A percentile compares a stretch with the other conserved stretches of the same genome.
These are phyloP conservation scores for Penicillium canariense DNA, from an alignment of 495 filamentous ascomycete genomes.

Conservation along the genomic window DNA sequence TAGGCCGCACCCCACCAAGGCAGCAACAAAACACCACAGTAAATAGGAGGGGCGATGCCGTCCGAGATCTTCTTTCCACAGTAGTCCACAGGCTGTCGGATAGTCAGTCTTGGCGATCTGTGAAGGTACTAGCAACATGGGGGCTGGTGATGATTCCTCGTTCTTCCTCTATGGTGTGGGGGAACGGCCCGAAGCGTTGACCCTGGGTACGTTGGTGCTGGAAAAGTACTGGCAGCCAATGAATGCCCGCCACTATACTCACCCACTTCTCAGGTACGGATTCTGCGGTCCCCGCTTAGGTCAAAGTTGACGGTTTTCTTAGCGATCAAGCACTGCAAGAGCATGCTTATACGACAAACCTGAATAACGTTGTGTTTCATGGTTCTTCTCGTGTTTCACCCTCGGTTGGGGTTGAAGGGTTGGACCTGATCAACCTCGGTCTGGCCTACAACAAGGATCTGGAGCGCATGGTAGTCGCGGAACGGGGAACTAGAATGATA, in stretches of 20 bases:
- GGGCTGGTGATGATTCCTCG: constrained; percentile 20
- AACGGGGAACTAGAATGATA: constrained; percentile 17
- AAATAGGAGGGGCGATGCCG: background rate
- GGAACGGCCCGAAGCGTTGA: constrained; percentile 27
- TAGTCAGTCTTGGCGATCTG: constrained; percentile 9
- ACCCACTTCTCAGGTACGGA: constrained; percentile 19
- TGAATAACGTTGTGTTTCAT: constrained; percentile 21
- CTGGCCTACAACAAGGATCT: constrained; percentile 26
- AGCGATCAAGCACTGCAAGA: constrained; percentile 22
- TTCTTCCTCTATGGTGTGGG: constrained; percentile 30
- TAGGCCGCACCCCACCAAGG: background rate
- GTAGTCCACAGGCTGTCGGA: background rate
- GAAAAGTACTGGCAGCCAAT: constrained; percentile 32
- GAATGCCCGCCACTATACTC: constrained; percentile 27
- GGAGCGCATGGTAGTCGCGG: constrained; percentile 22
- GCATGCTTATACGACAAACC: constrained; percentile 17
- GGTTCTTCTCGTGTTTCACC: constrained; percentile 20
- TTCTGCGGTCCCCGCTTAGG: background rate
- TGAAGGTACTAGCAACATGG: constrained; percentile 1
- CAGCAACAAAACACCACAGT: constrained; percentile 3
- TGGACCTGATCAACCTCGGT: constrained; percentile 25
- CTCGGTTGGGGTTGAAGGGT: constrained; percentile 15
- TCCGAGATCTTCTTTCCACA: background rate
- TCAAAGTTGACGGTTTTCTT: background rate
- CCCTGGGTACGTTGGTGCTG: constrained; percentile 25